A percentile compares a stretch with the other conserved stretches of the same genome.
Conservation (phyloP, 345 rosid species). For the Bruguiera sexangula region DNA sequence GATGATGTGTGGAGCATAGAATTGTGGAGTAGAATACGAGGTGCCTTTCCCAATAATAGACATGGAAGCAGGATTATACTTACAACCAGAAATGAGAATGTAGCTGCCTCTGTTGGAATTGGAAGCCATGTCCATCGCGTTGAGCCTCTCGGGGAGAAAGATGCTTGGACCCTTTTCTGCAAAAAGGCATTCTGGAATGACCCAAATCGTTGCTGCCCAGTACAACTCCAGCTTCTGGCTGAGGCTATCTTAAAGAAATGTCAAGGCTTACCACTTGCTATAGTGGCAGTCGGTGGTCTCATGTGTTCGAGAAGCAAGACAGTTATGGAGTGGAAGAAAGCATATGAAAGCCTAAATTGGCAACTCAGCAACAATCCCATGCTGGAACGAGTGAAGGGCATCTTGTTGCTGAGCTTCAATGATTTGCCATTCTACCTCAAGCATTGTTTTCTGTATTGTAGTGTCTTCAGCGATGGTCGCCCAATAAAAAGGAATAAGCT, state of each 20-base stretch:
- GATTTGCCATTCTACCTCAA: constrained; percentile 30
- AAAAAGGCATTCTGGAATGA: constrained; percentile 28
- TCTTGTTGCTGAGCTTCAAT: constrained; percentile 24
- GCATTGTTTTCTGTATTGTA: constrained; percentile 25
- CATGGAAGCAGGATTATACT: constrained; percentile 27
- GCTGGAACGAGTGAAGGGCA: constrained; percentile 25
- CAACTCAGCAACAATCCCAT: constrained; percentile 24
- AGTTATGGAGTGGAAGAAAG: constrained; percentile 23
- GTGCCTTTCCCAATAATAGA: constrained; percentile 25
- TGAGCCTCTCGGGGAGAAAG: constrained; percentile 18
- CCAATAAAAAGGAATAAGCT: constrained; percentile 19
- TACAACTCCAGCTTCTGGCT: constrained; percentile 18
- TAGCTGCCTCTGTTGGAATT: constrained; percentile 22
- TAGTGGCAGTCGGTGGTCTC: constrained; percentile 28
- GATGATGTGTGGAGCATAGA: constrained; percentile 41
- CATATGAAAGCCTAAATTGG: constrained; percentile 24
- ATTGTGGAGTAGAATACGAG: constrained; percentile 22
- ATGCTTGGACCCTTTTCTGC: constrained; percentile 32
- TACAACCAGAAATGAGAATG: constrained; percentile 28
- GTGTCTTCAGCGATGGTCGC: constrained; percentile 22
- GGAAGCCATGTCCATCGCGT: constrained; percentile 23
- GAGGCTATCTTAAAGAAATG: constrained; percentile 26
- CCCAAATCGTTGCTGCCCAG: constrained; percentile 15
- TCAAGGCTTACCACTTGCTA: constrained; percentile 27
- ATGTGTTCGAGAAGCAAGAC: constrained; percentile 21